Evolutionary conservation across 306 rosid genomes (phyloP), one percentile per base, ranked within the genome.

Genomic region (Purshia tridentata): DNA sequence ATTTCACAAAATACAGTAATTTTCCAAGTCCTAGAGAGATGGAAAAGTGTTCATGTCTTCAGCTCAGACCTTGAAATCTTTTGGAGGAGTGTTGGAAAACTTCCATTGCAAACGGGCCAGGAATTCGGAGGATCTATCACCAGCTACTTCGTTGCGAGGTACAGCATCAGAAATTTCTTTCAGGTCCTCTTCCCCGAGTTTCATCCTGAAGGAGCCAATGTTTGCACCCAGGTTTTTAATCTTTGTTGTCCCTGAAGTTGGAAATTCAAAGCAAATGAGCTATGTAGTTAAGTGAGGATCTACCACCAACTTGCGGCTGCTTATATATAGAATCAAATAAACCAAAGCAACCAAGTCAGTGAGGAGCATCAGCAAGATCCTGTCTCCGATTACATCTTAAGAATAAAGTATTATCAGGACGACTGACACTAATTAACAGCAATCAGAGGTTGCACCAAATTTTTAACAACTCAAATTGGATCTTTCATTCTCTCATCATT

Each of bases 201-300:
- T 84, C 52, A 89, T 70, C 41, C 23, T 57, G 75, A 92, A 16
- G 15, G 91, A 82, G 58, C 89, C 88, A 6, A 89, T 37, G 77
- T 92, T 92, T 57, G 59, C 50, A 65, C 86, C 87, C 70, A 92
- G 65, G 63, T 92, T 89, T 84, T 86, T 87, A 12, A 75, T 73
- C 80, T 87, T 89, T 5, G 93, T 87, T 57, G 97, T 91, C 80
- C 73, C 83, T 89, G 45, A 18, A 18, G 63, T 2, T 11, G 40
- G 35, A 46, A 16, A 57, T 48, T 40, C 61, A 18, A 47, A 56
- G 23, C 1, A 45, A 9, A 10, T 3, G 35, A 74, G 68, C 39
- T 5, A 69, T 18, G 6, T 16, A 29, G 44, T 58, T 1, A 3
- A 29, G 44, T 29, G 65, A n/a, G n/a, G n/a, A n/a, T n/a, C n/a